These are phyloP conservation scores for Paramyrothecium sp. DNA, from an alignment of 2,329 filamentous ascomycete species.

Conservation along the genomic window DNA sequence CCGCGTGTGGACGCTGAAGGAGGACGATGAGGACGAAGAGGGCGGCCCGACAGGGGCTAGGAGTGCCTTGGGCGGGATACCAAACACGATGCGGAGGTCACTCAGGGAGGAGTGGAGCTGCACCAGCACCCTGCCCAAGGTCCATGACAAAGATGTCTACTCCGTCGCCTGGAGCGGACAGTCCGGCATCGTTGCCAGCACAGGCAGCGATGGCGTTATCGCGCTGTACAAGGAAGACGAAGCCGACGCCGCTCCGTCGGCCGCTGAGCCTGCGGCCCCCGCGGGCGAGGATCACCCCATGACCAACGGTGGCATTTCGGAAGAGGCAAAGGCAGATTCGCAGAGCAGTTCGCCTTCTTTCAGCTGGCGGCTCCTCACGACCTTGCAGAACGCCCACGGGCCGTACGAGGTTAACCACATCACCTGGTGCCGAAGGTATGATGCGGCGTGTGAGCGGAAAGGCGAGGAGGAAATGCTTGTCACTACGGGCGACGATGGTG, in stretches of 20 bases:
- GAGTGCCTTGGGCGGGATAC: conserved; percentile 59
- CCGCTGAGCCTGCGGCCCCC: conserved; percentile 12
- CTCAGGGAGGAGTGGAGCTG: conserved; percentile 83
- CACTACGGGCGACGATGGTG: conserved; percentile 89
- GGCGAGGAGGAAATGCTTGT: conserved; percentile 79
- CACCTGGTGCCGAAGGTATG: conserved; percentile 79
- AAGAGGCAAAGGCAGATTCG: conserved; percentile 8
- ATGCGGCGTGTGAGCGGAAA: conserved; percentile 55
- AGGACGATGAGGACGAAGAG: conserved; percentile 47
- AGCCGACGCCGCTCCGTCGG: conserved; percentile 1
- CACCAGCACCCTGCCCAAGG: conserved; percentile 70
- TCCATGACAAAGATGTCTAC: conserved; percentile 81
- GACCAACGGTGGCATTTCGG: conserved; percentile 13
- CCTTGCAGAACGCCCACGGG: conserved; percentile 75
- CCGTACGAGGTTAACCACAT: conserved; percentile 95
- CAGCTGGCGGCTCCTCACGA: conserved; percentile 69
- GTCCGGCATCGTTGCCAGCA: conserved; percentile 79
- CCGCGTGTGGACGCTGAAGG: conserved; percentile 72
- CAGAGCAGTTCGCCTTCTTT: conserved; percentile 10
- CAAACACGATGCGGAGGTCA: conserved; percentile 83
- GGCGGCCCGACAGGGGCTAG: conserved; percentile 30
- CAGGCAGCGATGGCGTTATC: conserved; percentile 81
- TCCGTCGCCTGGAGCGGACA: conserved; percentile 78
- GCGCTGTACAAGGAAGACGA: conserved; percentile 71
- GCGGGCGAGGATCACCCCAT: conserved; percentile 27